Evolutionary conservation across 1,284 basidiomycete species (phyloP).

Genomic region (Veloboletus limbatus): DNA sequence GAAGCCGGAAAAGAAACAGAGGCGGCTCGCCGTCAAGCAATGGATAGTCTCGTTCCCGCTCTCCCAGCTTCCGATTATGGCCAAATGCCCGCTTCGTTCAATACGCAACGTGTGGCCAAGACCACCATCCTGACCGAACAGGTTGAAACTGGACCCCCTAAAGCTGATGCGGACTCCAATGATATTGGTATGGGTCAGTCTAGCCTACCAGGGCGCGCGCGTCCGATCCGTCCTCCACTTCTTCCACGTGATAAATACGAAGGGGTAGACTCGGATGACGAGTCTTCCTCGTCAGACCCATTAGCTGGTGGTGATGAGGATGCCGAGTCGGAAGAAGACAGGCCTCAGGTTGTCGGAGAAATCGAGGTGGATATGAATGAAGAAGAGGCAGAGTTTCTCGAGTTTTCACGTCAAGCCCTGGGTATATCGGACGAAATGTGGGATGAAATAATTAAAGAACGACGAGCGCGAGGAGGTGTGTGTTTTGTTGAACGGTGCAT

Average conservation of each 20-base stretch:
- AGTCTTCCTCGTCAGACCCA: conserved; percentile 45
- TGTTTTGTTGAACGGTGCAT: conserved; percentile 23
- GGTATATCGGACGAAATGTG: conserved; percentile 86
- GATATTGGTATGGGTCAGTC: conserved; percentile 10
- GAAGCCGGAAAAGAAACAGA: conserved; percentile 32
- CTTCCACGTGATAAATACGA: conserved; percentile 79
- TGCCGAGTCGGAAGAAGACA: conserved; percentile 70
- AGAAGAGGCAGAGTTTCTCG: conserved; percentile 89
- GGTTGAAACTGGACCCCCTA: conserved; percentile 26
- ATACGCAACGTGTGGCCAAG: conserved; percentile 66
- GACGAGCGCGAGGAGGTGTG: conserved; percentile 76
- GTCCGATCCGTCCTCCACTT: conserved; percentile 63
- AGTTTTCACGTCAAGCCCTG: conserved; percentile 86
- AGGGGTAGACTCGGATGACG: conserved; percentile 83
- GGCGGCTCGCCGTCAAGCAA: conserved; percentile 51
- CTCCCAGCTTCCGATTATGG: conserved; percentile 75
- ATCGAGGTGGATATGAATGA: conserved; percentile 84
- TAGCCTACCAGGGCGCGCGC: conserved; percentile 12
- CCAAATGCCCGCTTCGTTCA: conserved; percentile 72
- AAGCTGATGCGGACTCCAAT: conserved; percentile 3
- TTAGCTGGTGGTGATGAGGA: conserved; percentile 47
- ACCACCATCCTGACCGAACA: conserved; percentile 47
- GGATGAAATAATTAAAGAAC: conserved; percentile 74
- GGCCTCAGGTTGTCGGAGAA: conserved; percentile 76
- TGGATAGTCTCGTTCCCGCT: conserved; percentile 70